A percentile compares a stretch with the other conserved stretches of the same genome.
phyloP scores from a whole-genome alignment of 805 yeast species.

The Pichia californica region DNA sequence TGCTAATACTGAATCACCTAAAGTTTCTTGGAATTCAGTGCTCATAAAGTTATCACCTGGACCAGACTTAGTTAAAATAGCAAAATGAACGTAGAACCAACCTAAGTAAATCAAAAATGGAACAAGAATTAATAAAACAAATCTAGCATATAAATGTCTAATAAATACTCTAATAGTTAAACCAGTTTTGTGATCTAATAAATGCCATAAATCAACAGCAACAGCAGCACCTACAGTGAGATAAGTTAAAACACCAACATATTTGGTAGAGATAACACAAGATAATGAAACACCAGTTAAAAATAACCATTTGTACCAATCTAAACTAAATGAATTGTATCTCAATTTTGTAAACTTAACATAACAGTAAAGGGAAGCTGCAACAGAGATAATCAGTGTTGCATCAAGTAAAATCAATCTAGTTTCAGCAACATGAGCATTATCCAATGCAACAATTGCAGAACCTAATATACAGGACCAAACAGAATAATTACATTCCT shows the following conservation, averaged over 20 bases:
- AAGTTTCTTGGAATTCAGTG: constrained; percentile 88
- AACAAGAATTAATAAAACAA: constrained; percentile 60
- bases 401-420: constrained; percentile 90
- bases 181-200: constrained; percentile 68
- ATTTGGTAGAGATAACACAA: constrained; percentile 90
- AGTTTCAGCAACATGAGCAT: constrained; percentile 86
- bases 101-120: constrained; percentile 79
- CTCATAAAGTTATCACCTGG: constrained; percentile 96
- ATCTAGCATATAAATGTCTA: constrained; percentile 71
- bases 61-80: constrained; percentile 76
- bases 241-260: constrained; percentile 92
- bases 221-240: constrained; percentile 86
- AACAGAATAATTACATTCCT: constrained; percentile 75
- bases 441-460: constrained; percentile 71
- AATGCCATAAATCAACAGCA: constrained; percentile 76
- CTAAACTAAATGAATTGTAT: constrained; percentile 51
- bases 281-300: constrained; percentile 83
- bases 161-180: constrained; percentile 48
- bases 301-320: constrained; percentile 87
- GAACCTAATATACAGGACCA: constrained; percentile 76
- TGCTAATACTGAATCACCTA: constrained; percentile 76
- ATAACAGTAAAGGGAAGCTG: constrained; percentile 70
- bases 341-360: constrained; percentile 73
- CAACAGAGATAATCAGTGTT: constrained; percentile 76
- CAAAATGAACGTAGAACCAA: constrained; percentile 92